Percentiles rank a stretch among this genome's conserved stretches.
Evolutionary conservation across 805 yeast species (phyloP).

Genomic region (Hanseniaspora valbyensis): DNA sequence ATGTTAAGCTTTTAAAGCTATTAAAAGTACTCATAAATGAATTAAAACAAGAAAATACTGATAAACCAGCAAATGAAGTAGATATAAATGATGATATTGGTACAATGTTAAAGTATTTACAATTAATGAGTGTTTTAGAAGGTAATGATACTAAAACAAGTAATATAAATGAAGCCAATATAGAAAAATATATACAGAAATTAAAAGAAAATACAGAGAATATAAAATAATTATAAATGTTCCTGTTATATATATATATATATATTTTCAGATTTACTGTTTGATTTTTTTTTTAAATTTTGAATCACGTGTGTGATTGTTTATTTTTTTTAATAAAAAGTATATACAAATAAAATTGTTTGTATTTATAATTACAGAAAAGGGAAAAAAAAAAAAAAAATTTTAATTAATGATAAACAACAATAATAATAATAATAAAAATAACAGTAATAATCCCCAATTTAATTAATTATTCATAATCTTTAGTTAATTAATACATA

Average conservation of each 20-base stretch:
- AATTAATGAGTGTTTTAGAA: slow-evolving; percentile 18
- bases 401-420: background rate
- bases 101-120: slow-evolving; percentile 17
- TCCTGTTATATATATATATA: too few relatives aligned
- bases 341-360: background rate
- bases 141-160: slow-evolving; percentile 12
- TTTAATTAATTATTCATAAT: too few relatives aligned
- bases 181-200: slow-evolving; percentile 20
- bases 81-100: slow-evolving; percentile 16
- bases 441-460: too few relatives aligned
- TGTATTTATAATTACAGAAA: background rate
- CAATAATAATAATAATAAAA: too few relatives aligned
- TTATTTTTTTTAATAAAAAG: too few relatives aligned
- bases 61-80: background rate
- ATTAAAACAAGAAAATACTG: slow-evolving; percentile 3
- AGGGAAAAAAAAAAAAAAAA: too few relatives aligned
- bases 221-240: background rate
- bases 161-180: slow-evolving; percentile 12
- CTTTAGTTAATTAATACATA: too few relatives aligned
- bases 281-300: too few relatives aligned
- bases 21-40: slow-evolving; percentile 12
- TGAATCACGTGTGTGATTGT: too few relatives aligned
- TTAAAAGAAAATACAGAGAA: slow-evolving; percentile 18
- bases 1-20: slow-evolving; percentile 18
- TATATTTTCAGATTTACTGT: too few relatives aligned